Conservation (phyloP, 257 asterid genomes). For the Echites panduratus region DNA sequence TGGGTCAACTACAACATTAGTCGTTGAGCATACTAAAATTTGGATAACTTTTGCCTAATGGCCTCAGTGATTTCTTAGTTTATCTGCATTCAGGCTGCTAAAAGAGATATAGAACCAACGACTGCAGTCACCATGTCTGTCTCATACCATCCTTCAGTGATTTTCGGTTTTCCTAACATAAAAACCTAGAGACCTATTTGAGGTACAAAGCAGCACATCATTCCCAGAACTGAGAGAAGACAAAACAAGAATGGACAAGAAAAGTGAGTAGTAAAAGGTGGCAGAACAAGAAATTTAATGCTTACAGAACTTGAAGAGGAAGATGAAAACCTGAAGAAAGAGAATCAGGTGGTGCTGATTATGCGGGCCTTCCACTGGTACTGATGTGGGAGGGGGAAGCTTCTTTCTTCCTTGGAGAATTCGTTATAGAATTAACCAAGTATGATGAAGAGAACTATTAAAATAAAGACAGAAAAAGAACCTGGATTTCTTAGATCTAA, state of each 20-base stretch:
- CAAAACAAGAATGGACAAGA: constrained; percentile 15
- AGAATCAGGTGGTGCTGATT: constrained; percentile 32
- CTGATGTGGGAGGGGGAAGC: constrained; percentile 46
- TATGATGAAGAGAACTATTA: background rate
- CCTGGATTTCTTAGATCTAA: constrained; percentile 1
- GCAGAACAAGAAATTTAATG: constrained; percentile 24
- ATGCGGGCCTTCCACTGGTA: constrained; percentile 50
- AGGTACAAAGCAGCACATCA: constrained; percentile 21
- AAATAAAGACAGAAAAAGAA: constrained; percentile 6
- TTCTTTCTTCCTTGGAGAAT: constrained; percentile 32
- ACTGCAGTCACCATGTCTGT: background rate
- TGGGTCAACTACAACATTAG: background rate
- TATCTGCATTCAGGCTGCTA: background rate
- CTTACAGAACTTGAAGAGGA: constrained; percentile 28
- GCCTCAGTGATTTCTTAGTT: background rate
- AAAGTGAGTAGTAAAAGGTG: constrained; percentile 18
- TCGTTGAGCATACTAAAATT: background rate
- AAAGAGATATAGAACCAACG: constrained; percentile 1
- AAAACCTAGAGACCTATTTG: constrained; percentile 14
- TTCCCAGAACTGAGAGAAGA: constrained; percentile 15
- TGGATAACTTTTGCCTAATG: background rate
- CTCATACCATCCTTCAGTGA: background rate
- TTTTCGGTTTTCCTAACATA: background rate
- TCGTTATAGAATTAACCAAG: constrained; percentile 9
- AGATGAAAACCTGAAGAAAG: constrained; percentile 31